Base-by-base conservation (phyloP, 2,329 filamentous ascomycete species). In the Stagonosporopsis tanaceti region DNA sequence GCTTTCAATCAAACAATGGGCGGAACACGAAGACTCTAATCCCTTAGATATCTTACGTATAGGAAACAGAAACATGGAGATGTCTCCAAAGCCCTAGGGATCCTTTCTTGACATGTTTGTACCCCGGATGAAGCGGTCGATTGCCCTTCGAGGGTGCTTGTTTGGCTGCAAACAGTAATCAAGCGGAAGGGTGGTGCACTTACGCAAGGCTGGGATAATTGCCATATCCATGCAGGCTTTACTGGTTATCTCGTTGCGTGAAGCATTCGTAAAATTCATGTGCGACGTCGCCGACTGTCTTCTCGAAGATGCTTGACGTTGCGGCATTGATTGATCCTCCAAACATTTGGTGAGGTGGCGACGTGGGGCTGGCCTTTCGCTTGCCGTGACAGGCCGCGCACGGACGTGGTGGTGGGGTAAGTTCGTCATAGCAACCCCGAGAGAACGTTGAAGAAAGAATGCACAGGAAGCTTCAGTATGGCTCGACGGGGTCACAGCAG, bases 351-450 rank as follows among this genome's bases (percentile, higher is more conserved):
- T 48, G 32, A 57, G 47, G 54, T 57, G 48, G 44, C 54, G 32
- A 52, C 25, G 54, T 57, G 54, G 54, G 54, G 54, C 38, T 27
- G 4, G 35, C 11, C 17, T 27, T 45, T 47, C 41, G 41, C 41
- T 51, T 39, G 45, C 37, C 45, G 30, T 42, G 11, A 12, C 32
- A 35, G 24, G 42, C 38, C 45, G 40, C 46, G 56, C 46, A 41
- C 38, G 35, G 40, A 32, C 34, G 6, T 57, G 15, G 51, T 59
- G 56, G 56, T 59, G 56, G 56, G 56, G 56, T 59, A 50, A 20
- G 35, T 50, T 54, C 56, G 56, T 59, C 56, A 59, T 59, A 59
- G 50, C 56, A 59, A 59, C 56, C 50, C 38, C 51, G 27, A 50
- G 47, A 54, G 41, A 53, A 57, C 47, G 41, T 30, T 39, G 28